Evolutionary conservation across 148 eudicot species (phyloP), one percentile per base, ranked within the genome.

Genomic region (Chenopodium berlandieri): DNA sequence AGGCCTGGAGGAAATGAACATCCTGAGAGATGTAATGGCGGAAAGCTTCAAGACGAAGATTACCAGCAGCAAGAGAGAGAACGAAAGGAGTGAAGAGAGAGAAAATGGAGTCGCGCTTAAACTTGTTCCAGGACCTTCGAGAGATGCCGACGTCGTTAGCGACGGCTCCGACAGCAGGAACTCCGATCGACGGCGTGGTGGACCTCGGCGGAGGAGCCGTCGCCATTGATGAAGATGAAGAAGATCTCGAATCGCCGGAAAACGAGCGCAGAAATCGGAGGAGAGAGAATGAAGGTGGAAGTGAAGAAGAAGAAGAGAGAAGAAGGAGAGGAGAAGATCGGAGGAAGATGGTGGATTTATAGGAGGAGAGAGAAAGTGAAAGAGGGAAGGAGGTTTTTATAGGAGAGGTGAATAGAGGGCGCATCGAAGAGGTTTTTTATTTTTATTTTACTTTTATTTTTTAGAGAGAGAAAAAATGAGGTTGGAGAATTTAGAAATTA

Each of bases 21-120:
- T 94, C 99, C 73, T 96, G 99, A 48, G 93, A 86, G 76, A 96
- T 79, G 80, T 96, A 96, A 82, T 91, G 89, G 8, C 94, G 86
- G 77, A 97, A 97, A 66, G 92, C 11, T 0, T 92, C 89, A 37
- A 91, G 44, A 0, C 79, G 67, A 13, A 97, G 88, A 81, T 83
- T 85, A 22, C 97, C 99, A 9, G 95, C 86, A 52, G 95, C 93
- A 88, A 97, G 87, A 76, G 86, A 87, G 76, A 94, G 82, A 1
- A 97, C 80, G 67, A 97, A 97, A 4, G 99, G 99, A 80, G 91
- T 86, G 81, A 89, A 94, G 13, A 91, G 85, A 79, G 97, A 90
- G 73, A 89, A 76, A 75, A 84, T 69, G 67, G 89, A 83, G 66
- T 90, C 93, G 7, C 89, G 86, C 10, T 73, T 80, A 32, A 82